These are phyloP conservation scores for Penstemon newberryi DNA, from an alignment of 257 asterid species.

Conservation along the genomic window DNA sequence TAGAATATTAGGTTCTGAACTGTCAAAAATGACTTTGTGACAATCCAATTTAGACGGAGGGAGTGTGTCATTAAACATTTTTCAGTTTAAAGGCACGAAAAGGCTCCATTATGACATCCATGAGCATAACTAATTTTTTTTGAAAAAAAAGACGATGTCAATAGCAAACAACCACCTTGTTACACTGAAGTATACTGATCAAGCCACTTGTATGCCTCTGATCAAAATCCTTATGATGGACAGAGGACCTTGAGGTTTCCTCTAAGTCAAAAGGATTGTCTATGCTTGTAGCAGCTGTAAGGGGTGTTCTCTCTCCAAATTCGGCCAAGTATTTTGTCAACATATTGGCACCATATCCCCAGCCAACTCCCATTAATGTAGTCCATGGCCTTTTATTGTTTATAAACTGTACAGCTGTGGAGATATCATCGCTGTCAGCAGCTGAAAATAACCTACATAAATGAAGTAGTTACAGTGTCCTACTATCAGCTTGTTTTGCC, in stretches of 20 bases:
- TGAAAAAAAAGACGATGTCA: conserved; percentile 3
- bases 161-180: conserved; percentile 60
- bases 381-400: conserved; percentile 89
- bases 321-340: conserved; percentile 94
- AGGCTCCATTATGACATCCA: conserved; percentile 13
- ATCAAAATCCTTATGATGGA: conserved; percentile 48
- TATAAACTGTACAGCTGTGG: conserved; percentile 69
- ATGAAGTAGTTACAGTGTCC: conserved; percentile 53
- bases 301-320: conserved; percentile 85
- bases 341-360: conserved; percentile 99
- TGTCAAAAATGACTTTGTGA: neutral
- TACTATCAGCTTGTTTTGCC: conserved; percentile 57
- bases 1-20: conserved; percentile 7
- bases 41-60: neutral
- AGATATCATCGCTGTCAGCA: conserved; percentile 98
- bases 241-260: conserved; percentile 65
- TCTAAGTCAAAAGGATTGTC: conserved; percentile 96
- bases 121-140: conserved; percentile 11
- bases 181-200: conserved; percentile 64
- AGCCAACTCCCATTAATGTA: conserved; percentile 85
- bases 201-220: conserved; percentile 68
- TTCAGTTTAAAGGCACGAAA: conserved; percentile 4
- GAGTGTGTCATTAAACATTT: conserved; percentile 2
- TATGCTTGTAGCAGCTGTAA: conserved; percentile 89
- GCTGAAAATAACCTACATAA: conserved; percentile 98